These are phyloP conservation scores for Schizopora paradoxa DNA, from an alignment of 1,284 basidiomycete genomes.

Conservation along the genomic window DNA sequence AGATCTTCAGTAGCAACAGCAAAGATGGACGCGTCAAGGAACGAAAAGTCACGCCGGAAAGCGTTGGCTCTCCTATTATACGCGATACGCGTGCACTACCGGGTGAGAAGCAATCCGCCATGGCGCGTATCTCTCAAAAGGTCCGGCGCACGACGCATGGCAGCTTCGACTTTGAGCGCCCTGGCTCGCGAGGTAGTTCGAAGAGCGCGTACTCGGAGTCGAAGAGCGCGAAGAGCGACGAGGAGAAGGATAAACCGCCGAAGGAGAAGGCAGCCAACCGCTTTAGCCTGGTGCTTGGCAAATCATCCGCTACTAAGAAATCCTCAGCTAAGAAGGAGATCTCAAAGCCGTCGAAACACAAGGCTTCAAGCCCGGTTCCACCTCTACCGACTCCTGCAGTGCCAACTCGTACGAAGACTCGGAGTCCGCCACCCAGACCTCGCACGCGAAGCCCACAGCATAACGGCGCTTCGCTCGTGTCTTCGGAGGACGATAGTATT, in stretches of 20 bases:
- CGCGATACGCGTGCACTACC: conserved; percentile 8
- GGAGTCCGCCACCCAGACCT: conserved; percentile 9
- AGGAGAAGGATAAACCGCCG: conserved; percentile 4
- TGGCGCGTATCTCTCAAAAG: conserved; percentile 19
- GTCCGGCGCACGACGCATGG: conserved; percentile 46
- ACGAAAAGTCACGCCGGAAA: conserved; percentile 23
- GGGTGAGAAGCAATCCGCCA: conserved; percentile 6
- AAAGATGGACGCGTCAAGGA: conserved; percentile 18
- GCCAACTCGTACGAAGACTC: conserved; percentile 5
- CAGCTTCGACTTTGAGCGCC: conserved; percentile 70
- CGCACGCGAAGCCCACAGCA: conserved; percentile 10
- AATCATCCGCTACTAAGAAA: not conserved
- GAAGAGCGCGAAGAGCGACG: conserved; percentile 12
- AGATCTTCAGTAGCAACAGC: conserved; percentile 17
- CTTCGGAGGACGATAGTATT: conserved; percentile 14
- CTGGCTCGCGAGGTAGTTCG: conserved; percentile 28
- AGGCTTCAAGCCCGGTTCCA: conserved; percentile 13
- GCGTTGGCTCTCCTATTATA: conserved; percentile 19
- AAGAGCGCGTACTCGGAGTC: conserved; percentile 16
- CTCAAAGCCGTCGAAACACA: not conserved
- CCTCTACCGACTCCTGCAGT: conserved; percentile 9
- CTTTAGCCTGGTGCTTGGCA: not conserved
- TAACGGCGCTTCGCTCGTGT: not conserved
- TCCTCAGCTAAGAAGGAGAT: not conserved
- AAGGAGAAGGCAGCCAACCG: conserved; percentile 1